Evolutionary conservation across 2,329 filamentous ascomycete genomes (phyloP).

Genomic region (Diaporthe amygdali): DNA sequence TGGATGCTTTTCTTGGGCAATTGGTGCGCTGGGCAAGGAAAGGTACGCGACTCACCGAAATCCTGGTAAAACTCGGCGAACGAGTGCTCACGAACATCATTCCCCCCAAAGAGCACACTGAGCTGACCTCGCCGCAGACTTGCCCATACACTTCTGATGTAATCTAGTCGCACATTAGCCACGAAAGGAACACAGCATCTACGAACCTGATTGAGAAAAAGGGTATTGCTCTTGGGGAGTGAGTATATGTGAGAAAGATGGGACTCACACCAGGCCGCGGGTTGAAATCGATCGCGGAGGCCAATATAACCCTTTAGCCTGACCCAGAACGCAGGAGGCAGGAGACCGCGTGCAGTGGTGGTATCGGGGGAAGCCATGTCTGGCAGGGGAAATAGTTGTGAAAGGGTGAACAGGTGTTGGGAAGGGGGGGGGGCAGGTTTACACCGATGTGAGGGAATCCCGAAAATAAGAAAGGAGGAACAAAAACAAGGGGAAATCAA

Average conservation of each 20-base stretch:
- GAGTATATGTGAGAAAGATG: not conserved
- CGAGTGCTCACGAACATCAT: constrained; percentile 1
- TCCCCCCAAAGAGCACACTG: not conserved
- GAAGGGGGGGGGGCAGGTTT: not conserved
- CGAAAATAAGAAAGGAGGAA: not conserved
- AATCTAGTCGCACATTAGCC: constrained; percentile 1
- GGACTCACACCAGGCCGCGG: constrained; percentile 1
- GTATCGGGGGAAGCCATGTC: constrained; percentile 3
- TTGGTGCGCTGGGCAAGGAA: not conserved
- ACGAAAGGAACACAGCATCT: not conserved
- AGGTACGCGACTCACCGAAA: not conserved
- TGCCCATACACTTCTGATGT: constrained; percentile 2
- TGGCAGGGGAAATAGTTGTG: not conserved
- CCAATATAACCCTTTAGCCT: not conserved
- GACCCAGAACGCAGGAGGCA: not conserved
- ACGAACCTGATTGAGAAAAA: too few species aligned
- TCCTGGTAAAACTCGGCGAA: constrained; percentile 18
- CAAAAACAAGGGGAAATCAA: not conserved
- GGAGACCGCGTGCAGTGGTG: too few species aligned
- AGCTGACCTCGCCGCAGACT: constrained; percentile 14
- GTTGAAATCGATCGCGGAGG: not conserved
- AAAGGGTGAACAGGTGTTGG: not conserved
- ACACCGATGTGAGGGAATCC: too few species aligned
- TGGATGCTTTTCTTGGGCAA: not conserved
- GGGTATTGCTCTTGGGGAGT: not conserved